Percentiles rank a stretch among this genome's conserved stretches.
Evolutionary conservation across 1,284 basidiomycete genomes (phyloP).

Genomic region (Psilocybe mexicana): DNA sequence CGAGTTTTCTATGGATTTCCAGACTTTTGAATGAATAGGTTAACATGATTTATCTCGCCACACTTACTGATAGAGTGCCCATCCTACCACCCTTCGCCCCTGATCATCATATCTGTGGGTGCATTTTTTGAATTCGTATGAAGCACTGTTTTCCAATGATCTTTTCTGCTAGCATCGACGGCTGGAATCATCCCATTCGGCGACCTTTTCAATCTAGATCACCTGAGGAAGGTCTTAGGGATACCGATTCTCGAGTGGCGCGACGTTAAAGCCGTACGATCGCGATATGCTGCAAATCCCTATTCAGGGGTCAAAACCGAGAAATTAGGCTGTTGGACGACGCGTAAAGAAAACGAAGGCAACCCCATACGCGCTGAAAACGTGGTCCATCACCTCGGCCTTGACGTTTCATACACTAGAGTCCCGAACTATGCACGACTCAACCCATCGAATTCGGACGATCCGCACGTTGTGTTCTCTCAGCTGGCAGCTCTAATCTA

Average conservation of each 20-base stretch:
- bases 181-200: constrained; percentile 38
- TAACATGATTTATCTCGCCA: constrained; percentile 44
- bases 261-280: constrained; percentile 33
- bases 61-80: constrained; percentile 39
- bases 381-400: constrained; percentile 30
- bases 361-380: constrained; percentile 23
- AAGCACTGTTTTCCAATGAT: neutral
- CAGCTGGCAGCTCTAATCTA: constrained; percentile 26
- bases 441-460: constrained; percentile 16
- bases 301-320: constrained; percentile 27
- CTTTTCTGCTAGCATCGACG: constrained; percentile 1
- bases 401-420: constrained; percentile 35
- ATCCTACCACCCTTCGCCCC: constrained; percentile 44
- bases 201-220: constrained; percentile 39
- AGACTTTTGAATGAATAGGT: constrained; percentile 18
- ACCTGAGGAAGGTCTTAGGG: constrained; percentile 29
- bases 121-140: neutral
- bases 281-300: constrained; percentile 15
- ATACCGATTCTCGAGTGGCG: constrained; percentile 42
- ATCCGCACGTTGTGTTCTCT: constrained; percentile 28
- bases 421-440: constrained; percentile 26
- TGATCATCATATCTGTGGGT: constrained; percentile 34
- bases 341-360: constrained; percentile 25
- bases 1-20: neutral
- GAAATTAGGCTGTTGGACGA: constrained; percentile 42